Evolutionary conservation across 305 asterid species (phyloP), one percentile per base, ranked within the genome.

Genomic region (Fraxinus baroniana): DNA sequence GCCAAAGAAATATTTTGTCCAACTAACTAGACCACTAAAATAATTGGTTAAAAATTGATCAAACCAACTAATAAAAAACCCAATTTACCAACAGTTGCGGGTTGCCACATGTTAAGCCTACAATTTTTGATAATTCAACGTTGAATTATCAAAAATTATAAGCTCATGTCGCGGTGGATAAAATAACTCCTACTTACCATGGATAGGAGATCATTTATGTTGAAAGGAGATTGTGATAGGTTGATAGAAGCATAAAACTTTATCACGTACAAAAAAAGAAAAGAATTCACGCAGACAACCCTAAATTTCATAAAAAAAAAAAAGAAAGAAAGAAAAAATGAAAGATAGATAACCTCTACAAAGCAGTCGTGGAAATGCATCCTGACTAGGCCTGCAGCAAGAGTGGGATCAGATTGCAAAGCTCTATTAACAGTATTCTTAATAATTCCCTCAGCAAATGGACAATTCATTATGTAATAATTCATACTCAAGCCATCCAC

Each of bases 311-410:
- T 41, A 22, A 52, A 77, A 5, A 10, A 52, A 4, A 26, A 26
- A 26, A 26, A 26, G 28, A 26, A 26, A 26, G 28, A 26, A 26
- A 26, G 28, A 26, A 4, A 15, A 4, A 49, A 8, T 2, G 2
- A 35, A 12, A 75, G 35, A 12, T 0, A 41, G 46, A 7, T 5
- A 2, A 93, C 98, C 97, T 95, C 85, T 24, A 95, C 85, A 76
- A 95, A 95, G 89, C 99, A 95, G 86, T 95, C 99, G 17, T 95
- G 99, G 80, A 95, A 95, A 82, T 95, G 98, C 98, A 95, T 93
- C 82, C 98, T 82, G 30, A 95, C 3, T 79, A 94, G 98, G 7
- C 80, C 93, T 26, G 95, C 99, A 2, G 98, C 95, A 78, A 95
- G 93, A n/a, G 98, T 90, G 20, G 95, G 95, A 86, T 95, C 99